Evolutionary conservation across 1,284 basidiomycete genomes (phyloP).

Genomic region (Cutaneotrichosporon sp.): DNA sequence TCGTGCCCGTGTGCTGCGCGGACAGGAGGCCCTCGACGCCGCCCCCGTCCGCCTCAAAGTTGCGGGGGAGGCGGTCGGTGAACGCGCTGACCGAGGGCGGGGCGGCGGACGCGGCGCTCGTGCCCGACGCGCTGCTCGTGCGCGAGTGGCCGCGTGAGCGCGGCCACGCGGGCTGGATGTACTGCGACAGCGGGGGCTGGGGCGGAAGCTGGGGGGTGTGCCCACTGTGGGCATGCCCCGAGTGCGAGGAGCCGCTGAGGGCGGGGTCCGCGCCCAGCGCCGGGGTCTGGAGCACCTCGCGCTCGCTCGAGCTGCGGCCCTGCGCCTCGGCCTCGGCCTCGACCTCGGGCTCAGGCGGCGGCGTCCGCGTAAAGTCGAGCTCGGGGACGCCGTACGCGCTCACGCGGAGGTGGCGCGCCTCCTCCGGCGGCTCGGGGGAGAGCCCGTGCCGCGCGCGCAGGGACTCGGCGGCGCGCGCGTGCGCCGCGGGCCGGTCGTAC

Average conservation of each 20-base stretch:
- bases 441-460: neutral
- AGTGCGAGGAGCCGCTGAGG: neutral
- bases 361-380: conserved; percentile 3
- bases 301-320: neutral
- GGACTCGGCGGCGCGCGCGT: neutral
- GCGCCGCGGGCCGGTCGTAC: conserved; percentile 4
- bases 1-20: neutral
- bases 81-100: neutral
- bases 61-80: neutral
- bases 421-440: neutral
- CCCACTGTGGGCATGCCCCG: neutral
- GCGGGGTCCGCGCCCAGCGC: neutral
- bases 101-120: neutral
- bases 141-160: neutral
- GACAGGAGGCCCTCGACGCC: neutral
- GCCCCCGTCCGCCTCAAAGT: neutral
- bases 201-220: too few relatives aligned
- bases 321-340: neutral
- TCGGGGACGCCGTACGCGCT: conserved; percentile 5
- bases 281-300: neutral
- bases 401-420: neutral
- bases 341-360: neutral
- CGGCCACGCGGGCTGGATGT: neutral
- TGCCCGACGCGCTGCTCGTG: neutral
- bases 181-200: neutral